phyloP scores from a whole-genome alignment of 257 asterid species.

The Solanum medicagineum region DNA sequence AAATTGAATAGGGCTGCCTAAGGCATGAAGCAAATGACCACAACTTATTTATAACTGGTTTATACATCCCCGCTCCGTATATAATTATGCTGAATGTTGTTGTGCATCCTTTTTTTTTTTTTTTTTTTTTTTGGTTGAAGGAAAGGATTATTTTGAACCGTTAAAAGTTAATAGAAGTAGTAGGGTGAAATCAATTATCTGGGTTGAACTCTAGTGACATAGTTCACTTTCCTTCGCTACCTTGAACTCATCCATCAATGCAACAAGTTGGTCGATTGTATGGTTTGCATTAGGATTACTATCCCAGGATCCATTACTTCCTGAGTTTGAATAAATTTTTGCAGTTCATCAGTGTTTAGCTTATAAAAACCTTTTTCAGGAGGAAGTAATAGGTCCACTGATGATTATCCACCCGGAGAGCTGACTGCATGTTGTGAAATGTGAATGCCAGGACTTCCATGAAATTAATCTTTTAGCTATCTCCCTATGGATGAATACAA shows the following conservation, averaged over 20 bases:
- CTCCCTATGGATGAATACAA: background rate
- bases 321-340: too few species aligned
- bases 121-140: background rate
- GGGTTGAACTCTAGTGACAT: background rate
- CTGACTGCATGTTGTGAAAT: background rate
- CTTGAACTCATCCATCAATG: background rate
- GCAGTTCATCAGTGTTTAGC: background rate
- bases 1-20: too few species aligned
- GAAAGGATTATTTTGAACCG: background rate
- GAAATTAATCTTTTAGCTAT: background rate
- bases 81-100: background rate
- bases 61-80: background rate
- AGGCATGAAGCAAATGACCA: too few species aligned
- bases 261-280: background rate
- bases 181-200: background rate
- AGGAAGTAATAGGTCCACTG: background rate
- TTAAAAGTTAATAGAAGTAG: background rate
- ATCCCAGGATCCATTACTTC: background rate
- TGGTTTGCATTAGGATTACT: background rate
- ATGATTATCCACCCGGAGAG: background rate
- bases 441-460: background rate
- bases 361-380: background rate
- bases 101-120: background rate
- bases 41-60: background rate
- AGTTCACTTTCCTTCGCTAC: background rate